Conservation (phyloP, 2,329 filamentous ascomycete genomes). For the Fusarium oxysporum region DNA sequence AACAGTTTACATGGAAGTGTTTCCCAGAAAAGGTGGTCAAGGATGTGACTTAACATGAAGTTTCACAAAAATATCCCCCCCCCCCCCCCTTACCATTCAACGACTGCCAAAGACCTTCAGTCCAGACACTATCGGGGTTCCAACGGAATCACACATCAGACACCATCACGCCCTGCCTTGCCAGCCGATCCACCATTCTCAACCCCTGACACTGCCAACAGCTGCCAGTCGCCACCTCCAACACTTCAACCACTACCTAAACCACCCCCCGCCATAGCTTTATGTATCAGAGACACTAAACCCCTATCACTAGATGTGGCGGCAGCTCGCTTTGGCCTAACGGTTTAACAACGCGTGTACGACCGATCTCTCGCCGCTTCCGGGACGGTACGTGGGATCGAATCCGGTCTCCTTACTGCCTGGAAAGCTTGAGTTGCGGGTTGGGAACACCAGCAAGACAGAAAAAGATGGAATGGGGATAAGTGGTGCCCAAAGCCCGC, state of each 20-base stretch:
- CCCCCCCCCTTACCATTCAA: background rate
- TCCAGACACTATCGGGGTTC: background rate
- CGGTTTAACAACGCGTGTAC: background rate
- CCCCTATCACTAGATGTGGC: background rate
- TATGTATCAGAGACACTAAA: background rate
- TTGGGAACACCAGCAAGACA: background rate
- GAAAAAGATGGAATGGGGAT: background rate
- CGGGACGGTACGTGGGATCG: background rate
- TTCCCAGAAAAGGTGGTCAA: background rate
- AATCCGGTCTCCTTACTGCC: background rate
- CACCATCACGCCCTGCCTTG: background rate
- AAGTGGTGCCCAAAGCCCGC: background rate
- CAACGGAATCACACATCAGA: background rate
- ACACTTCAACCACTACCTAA: background rate
- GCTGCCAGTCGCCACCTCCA: background rate
- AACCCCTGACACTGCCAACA: background rate
- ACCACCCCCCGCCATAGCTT: background rate
- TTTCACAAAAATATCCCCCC: background rate
- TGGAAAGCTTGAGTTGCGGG: background rate
- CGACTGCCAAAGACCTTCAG: background rate
- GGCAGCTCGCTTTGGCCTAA: background rate
- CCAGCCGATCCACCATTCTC: background rate
- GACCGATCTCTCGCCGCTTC: background rate
- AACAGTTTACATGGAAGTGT: background rate
- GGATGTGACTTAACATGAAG: background rate